A percentile compares a stretch with the other conserved stretches of the same genome.
Evolutionary conservation across 768 basidiomycete genomes (phyloP).

Genomic region (Mycena leptocephala): DNA sequence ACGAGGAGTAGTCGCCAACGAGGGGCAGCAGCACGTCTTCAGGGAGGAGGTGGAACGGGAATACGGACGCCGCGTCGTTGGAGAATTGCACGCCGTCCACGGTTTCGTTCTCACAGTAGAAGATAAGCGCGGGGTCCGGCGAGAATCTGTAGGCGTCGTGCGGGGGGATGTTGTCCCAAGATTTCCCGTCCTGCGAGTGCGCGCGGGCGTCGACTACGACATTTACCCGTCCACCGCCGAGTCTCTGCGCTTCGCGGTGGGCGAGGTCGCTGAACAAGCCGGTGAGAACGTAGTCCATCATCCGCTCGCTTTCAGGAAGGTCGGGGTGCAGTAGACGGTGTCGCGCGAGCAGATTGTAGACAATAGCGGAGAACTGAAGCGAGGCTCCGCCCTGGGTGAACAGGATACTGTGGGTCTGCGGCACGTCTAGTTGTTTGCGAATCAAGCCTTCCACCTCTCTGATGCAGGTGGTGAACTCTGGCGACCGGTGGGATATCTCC

Average conservation of each 20-base stretch:
- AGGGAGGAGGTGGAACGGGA: slow-evolving; percentile 87
- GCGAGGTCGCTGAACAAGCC: slow-evolving; percentile 96
- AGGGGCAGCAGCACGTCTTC: slow-evolving; percentile 84
- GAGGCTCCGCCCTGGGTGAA: slow-evolving; percentile 97
- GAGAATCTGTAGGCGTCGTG: slow-evolving; percentile 84
- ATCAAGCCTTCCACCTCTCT: slow-evolving; percentile 75
- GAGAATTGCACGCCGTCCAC: slow-evolving; percentile 95
- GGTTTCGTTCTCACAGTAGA: slow-evolving; percentile 99
- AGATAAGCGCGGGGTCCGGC: slow-evolving; percentile 88
- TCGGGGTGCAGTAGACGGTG: slow-evolving; percentile 83
- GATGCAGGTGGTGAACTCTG: slow-evolving; percentile 86
- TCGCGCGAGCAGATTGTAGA: slow-evolving; percentile 92
- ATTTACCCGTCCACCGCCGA: slow-evolving; percentile 74
- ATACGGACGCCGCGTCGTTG: slow-evolving; percentile 68
- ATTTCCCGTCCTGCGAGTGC: slow-evolving; percentile 74
- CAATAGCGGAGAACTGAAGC: slow-evolving; percentile 92
- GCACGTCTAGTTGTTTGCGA: slow-evolving; percentile 85
- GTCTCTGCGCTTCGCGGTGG: slow-evolving; percentile 82
- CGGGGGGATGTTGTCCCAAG: slow-evolving; percentile 86
- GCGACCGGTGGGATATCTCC: slow-evolving; percentile 96
- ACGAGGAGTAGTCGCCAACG: slow-evolving; percentile 96
- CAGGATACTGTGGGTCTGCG: slow-evolving; percentile 87
- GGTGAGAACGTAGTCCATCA: slow-evolving; percentile 93
- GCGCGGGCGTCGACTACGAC: slow-evolving; percentile 81
- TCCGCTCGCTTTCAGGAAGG: slow-evolving; percentile 65